Evolutionary conservation across 108 stramenopile species (phyloP), one percentile per base, ranked within the genome.

Genomic region (Stephanodiscus triporus): DNA sequence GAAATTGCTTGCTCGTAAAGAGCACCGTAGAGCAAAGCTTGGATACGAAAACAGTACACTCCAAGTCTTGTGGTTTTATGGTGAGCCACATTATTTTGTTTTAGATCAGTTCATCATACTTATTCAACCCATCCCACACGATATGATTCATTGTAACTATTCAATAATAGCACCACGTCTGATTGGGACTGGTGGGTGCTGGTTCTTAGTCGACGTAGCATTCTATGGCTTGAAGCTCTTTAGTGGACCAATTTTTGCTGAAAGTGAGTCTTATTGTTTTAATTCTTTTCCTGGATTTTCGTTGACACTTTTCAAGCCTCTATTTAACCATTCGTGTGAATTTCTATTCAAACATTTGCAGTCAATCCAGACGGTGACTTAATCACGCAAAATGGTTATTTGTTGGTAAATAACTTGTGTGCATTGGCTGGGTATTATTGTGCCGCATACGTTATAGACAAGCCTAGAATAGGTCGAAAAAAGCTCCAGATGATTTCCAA

Each of bases 161-260:
- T 45, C 11, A 36, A 40, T 40, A 40, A 9, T 11, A 61, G 60
- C 64, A 65, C 64, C 64, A 30, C 64, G 64, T 24, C 64, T 75
- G 37, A 24, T 68, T 67, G 65, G 66, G 17, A 75, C 73, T 16
- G 73, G 32, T 55, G 66, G 66, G 22, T 29, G 45, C 36, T 70
- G 75, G 75, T 76, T 70, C 29, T 22, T 76, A 2, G 68, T 56
- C 22, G 68, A 76, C 47, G 43, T 76, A 16, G 45, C 69, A 45
- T 76, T 76, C 68, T 76, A 76, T 50, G 75, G 75, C 43, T n/a
- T 76, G 58, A 76, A 76, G 56, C 59, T 76, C 14, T 70, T 76
- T 32, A 49, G 48, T 26, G 73, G 73, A 7, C 68, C 68, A 5
- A 76, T 76, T 14, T 70, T 76, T 27, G 68, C 68, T 0, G 20